Evolutionary conservation across 495 filamentous ascomycete genomes (phyloP).

Genomic region (Tuber magnatum): DNA sequence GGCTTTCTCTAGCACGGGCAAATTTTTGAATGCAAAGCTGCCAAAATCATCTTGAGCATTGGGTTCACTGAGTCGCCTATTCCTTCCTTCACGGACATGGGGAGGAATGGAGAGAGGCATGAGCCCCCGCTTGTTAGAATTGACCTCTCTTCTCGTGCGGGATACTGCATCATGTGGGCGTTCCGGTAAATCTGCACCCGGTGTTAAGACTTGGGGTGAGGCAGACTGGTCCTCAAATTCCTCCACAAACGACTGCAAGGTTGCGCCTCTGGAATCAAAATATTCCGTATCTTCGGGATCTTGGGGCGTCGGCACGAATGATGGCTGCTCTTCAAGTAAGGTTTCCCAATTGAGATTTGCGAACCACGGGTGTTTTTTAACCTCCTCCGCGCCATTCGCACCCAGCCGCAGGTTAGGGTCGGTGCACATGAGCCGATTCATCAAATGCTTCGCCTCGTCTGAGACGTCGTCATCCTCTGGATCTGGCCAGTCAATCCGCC

Average conservation of each 20-base stretch:
- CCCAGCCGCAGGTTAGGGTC: constrained; percentile 76
- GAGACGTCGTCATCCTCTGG: constrained; percentile 64
- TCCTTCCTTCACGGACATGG: constrained; percentile 86
- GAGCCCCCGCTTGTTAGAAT: constrained; percentile 71
- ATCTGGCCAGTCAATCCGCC: constrained; percentile 81
- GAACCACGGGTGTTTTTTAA: constrained; percentile 85
- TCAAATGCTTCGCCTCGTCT: constrained; percentile 80
- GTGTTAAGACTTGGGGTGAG: constrained; percentile 56
- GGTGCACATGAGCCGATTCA: constrained; percentile 78
- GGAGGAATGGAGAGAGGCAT: constrained; percentile 96
- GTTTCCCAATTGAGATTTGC: constrained; percentile 80
- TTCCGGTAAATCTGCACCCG: constrained; percentile 64
- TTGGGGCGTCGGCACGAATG: constrained; percentile 87
- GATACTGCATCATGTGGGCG: constrained; percentile 92
- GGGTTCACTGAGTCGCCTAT: constrained; percentile 82
- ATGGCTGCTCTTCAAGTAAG: constrained; percentile 80
- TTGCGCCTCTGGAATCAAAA: constrained; percentile 87
- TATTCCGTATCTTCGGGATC: constrained; percentile 98
- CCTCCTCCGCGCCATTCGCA: constrained; percentile 86
- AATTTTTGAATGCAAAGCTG: constrained; percentile 91
- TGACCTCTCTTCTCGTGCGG: constrained; percentile 77
- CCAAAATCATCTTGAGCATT: constrained; percentile 87
- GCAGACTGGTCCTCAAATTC: constrained; percentile 86
- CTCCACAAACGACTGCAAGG: constrained; percentile 77
- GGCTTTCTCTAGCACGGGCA: constrained; percentile 92